phyloP scores from a whole-genome alignment of 352 stramenopile species.

The Phytophthora sojae region DNA sequence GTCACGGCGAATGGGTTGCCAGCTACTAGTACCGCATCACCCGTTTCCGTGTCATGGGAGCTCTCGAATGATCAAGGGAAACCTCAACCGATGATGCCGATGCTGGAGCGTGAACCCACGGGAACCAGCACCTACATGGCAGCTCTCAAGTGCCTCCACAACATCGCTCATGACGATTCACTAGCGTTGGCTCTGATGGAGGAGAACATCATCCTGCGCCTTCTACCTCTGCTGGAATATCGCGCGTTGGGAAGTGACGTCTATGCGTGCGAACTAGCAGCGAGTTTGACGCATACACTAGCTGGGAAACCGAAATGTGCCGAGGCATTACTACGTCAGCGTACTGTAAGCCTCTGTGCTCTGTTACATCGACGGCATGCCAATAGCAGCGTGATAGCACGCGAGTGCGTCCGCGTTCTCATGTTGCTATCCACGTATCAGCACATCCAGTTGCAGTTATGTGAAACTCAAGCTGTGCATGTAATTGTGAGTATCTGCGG shows the following conservation, averaged over 20 bases:
- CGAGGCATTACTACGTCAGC: slow-evolving; percentile 53
- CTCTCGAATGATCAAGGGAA: slow-evolving; percentile 1
- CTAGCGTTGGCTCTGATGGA: slow-evolving; percentile 70
- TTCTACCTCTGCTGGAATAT: slow-evolving; percentile 61
- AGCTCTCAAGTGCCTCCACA: slow-evolving; percentile 73
- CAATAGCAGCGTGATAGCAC: slow-evolving; percentile 43
- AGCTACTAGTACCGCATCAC: neutral
- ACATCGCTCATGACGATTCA: slow-evolving; percentile 66
- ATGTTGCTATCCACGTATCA: slow-evolving; percentile 77
- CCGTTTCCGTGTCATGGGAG: slow-evolving; percentile 25
- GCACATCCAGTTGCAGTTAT: slow-evolving; percentile 59
- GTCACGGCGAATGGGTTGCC: slow-evolving; percentile 16
- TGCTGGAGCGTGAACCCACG: slow-evolving; percentile 9
- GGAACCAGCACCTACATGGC: slow-evolving; percentile 69
- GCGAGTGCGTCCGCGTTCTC: slow-evolving; percentile 55
- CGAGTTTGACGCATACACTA: slow-evolving; percentile 52
- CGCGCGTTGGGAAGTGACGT: slow-evolving; percentile 46
- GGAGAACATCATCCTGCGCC: slow-evolving; percentile 48
- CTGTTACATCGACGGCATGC: slow-evolving; percentile 57
- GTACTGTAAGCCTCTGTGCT: slow-evolving; percentile 63
- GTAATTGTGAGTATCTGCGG: slow-evolving; percentile 68
- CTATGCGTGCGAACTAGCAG: slow-evolving; percentile 51
- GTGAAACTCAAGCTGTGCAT: slow-evolving; percentile 69
- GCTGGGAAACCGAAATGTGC: slow-evolving; percentile 60
- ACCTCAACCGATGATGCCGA: neutral